These are phyloP conservation scores for Thalassiosira mediterranea DNA, from an alignment of 352 stramenopile genomes.

Conservation along the genomic window DNA sequence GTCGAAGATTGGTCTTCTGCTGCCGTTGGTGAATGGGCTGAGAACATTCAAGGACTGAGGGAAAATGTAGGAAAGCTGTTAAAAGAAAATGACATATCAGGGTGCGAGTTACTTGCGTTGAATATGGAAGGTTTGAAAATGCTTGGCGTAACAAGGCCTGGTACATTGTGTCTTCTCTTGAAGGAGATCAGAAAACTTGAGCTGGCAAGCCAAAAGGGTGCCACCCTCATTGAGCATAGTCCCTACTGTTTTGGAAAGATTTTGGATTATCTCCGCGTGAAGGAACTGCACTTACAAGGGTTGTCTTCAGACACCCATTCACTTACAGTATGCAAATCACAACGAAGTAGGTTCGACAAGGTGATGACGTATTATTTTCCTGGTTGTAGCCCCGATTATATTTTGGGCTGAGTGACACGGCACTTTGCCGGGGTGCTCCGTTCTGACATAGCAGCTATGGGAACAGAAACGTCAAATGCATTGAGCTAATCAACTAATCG, in stretches of 20 bases:
- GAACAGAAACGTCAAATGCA: too few species aligned
- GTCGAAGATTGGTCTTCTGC: conserved; percentile 9
- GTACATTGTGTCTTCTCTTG: conserved; percentile 11
- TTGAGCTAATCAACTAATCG: too few species aligned
- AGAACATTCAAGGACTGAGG: background rate
- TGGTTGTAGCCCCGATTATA: conserved; percentile 1
- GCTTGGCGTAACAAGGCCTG: conserved; percentile 4
- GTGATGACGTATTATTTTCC: conserved; percentile 19
- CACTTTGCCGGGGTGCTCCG: too few species aligned
- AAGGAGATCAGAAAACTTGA: conserved; percentile 12
- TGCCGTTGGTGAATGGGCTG: conserved; percentile 1
- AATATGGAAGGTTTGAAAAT: conserved; percentile 15
- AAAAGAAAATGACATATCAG: conserved; percentile 15
- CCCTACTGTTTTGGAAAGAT: conserved; percentile 26
- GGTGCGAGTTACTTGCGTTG: conserved; percentile 7
- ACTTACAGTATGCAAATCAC: background rate
- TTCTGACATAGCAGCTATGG: too few species aligned
- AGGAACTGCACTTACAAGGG: conserved; percentile 1
- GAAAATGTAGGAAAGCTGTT: background rate
- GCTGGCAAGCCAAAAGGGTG: background rate
- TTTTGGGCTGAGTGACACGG: conserved; percentile 21
- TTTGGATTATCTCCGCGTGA: conserved; percentile 20
- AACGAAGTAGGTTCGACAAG: conserved; percentile 1
- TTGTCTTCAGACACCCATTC: background rate
- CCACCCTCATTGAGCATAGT: conserved; percentile 12